phyloP scores from a whole-genome alignment of 352 stramenopile species.

The Phytopythium boreale region DNA sequence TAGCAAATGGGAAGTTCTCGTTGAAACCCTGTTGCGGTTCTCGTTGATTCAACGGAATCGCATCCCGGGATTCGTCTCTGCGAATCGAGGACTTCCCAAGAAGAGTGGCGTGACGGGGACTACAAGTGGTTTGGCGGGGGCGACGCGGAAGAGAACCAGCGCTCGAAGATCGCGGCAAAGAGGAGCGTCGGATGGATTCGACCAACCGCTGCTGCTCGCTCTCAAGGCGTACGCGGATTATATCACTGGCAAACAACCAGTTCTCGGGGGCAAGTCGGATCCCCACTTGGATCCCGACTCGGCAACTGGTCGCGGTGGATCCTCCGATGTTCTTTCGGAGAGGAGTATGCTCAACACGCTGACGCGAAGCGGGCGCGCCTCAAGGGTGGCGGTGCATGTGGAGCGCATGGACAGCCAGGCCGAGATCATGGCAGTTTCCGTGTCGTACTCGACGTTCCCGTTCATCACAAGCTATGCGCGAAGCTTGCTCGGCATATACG shows the following conservation, averaged over 20 bases:
- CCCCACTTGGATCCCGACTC: constrained; percentile 24
- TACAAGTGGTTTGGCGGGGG: constrained; percentile 1
- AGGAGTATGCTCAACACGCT: constrained; percentile 67
- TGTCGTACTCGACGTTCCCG: constrained; percentile 81
- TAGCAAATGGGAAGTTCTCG: constrained; percentile 53
- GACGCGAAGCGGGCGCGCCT: constrained; percentile 53
- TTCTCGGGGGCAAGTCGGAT: constrained; percentile 19
- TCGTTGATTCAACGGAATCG: constrained; percentile 75
- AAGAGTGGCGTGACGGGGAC: constrained; percentile 26
- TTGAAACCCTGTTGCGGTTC: constrained; percentile 68
- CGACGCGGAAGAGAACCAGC: constrained; percentile 1
- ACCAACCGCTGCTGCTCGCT: constrained; percentile 57
- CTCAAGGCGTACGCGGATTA: constrained; percentile 73
- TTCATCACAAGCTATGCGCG: constrained; percentile 85
- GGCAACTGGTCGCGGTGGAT: constrained; percentile 12
- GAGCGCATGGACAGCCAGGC: constrained; percentile 69
- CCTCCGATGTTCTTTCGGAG: constrained; percentile 17
- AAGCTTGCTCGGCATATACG: constrained; percentile 67
- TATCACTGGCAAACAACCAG: constrained; percentile 36
- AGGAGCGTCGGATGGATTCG: constrained; percentile 35
- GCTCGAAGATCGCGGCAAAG: constrained; percentile 22
- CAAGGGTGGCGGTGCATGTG: constrained; percentile 57
- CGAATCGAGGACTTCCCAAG: constrained; percentile 55
- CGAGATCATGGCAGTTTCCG: constrained; percentile 66
- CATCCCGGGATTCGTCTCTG: constrained; percentile 60